Percentiles rank a stretch among this genome's conserved stretches.
These are phyloP conservation scores for Theileria orientalis DNA, from an alignment of 169 alveolate species.

Conservation along the genomic window DNA sequence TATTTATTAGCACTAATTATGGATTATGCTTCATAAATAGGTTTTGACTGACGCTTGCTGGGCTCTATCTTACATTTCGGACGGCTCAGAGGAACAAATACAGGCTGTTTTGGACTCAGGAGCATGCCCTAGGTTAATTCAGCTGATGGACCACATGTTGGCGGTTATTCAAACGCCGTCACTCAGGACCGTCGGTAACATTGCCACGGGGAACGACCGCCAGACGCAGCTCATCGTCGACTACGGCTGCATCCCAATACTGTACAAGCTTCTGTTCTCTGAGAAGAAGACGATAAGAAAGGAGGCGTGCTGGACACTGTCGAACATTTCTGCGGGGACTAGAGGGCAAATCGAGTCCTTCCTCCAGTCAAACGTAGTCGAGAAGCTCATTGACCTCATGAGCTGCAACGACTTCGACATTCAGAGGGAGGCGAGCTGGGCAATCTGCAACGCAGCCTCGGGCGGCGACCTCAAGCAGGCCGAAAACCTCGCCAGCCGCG, in stretches of 20 bases:
- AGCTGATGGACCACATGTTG: constrained; percentile 82
- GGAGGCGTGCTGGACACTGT: constrained; percentile 97
- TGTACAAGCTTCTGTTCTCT: constrained; percentile 82
- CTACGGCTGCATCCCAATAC: constrained; percentile 86
- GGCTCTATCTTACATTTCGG: constrained; percentile 92
- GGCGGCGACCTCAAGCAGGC: constrained; percentile 87
- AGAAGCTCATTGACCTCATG: constrained; percentile 82
- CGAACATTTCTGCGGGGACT: constrained; percentile 95
- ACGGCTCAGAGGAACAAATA: constrained; percentile 89
- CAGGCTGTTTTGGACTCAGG: constrained; percentile 86
- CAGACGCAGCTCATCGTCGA: constrained; percentile 92
- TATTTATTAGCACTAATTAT: background rate
- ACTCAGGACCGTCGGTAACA: constrained; percentile 95
- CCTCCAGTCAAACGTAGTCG: constrained; percentile 80
- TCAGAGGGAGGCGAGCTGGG: constrained; percentile 98
- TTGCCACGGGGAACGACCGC: constrained; percentile 94
- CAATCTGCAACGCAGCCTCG: constrained; percentile 94
- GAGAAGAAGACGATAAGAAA: constrained; percentile 89
- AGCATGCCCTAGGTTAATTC: constrained; percentile 90
- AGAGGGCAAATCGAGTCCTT: constrained; percentile 88
- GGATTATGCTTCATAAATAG: constrained; percentile 10
- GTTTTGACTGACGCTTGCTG: constrained; percentile 91
- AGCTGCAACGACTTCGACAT: constrained; percentile 89
- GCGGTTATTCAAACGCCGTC: constrained; percentile 93
- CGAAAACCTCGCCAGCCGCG: constrained; percentile 85